These are phyloP conservation scores for Alopecurus myosuroides DNA, from an alignment of 176 grass and related monocot genomes.

Conservation along the genomic window DNA sequence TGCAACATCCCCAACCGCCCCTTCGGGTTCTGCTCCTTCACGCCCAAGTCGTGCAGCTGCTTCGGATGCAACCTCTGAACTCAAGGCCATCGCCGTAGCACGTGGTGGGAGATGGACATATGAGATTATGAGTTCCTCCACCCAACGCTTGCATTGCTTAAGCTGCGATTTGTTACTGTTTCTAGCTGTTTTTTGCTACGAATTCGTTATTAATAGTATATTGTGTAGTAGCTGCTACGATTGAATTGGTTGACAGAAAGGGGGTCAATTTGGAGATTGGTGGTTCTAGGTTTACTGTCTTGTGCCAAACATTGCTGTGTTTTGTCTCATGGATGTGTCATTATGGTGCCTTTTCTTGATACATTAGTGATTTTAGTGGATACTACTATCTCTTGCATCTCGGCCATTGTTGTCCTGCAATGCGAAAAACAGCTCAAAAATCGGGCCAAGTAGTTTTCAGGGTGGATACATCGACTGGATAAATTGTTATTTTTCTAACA, in stretches of 20 bases:
- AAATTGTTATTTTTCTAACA: neutral
- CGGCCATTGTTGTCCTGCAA: neutral
- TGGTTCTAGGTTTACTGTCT: neutral
- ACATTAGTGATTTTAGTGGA: neutral
- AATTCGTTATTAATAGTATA: conserved; percentile 26
- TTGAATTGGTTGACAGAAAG: conserved; percentile 16
- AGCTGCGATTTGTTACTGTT: conserved; percentile 25
- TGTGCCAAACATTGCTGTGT: neutral
- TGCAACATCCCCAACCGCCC: conserved; percentile 97
- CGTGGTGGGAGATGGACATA: neutral
- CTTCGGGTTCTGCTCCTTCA: conserved; percentile 95
- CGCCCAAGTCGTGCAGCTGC: conserved; percentile 79
- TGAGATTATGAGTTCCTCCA: neutral
- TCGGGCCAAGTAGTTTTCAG: neutral
- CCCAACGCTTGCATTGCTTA: conserved; percentile 20
- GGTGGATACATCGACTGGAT: neutral
- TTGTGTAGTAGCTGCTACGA: conserved; percentile 4
- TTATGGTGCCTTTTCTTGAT: neutral
- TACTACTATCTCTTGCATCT: neutral
- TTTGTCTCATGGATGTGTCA: neutral
- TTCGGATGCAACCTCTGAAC: conserved; percentile 67
- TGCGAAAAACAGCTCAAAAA: neutral
- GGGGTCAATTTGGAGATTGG: conserved; percentile 15
- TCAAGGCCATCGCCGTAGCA: no score
- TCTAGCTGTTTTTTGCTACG: conserved; percentile 36